Evolutionary conservation across 108 stramenopile species (phyloP), one percentile per base, ranked within the genome.

Genomic region (Asterionellopsis glacialis): DNA sequence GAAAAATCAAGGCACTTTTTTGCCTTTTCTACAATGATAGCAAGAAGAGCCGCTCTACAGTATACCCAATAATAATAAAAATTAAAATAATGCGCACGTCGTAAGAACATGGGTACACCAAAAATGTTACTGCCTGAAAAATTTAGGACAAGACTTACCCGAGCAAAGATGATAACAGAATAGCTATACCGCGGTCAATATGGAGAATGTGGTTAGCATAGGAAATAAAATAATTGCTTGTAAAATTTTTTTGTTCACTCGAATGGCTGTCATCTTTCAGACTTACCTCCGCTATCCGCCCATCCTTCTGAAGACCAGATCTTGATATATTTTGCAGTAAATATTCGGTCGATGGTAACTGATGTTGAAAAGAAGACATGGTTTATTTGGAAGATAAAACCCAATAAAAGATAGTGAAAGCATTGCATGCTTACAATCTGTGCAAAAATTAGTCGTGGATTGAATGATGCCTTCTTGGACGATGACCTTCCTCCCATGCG

Each of bases 1-100:
- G 77, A 79, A 65, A 92, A 92, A 63, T 92, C 91, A 45, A 89
- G 70, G 59, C 85, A 85, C 57, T 92, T 92, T 54, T 92, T 92
- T 11, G 79, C 81, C 52, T 83, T 83, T 57, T 83, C 82, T 11
- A 81, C 80, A 59, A 81, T 81, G 14, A 77, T 38, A 28, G 73
- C 80, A 15, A 74, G 57, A 22, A 79, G 62, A 27, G 88, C 47
- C 18, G 84, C 73, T 18, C 79, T 82, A 28, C 39, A 19, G 24
- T 25, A 62, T 16, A 9, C 6, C 49, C 2, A 50, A 24, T 6
- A 27, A n/a, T 3, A 3, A 7, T 51, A n/a, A n/a, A n/a, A n/a
- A 13, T 52, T 15, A 49, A 51, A 49, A 62, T n/a, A n/a, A n/a
- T n/a, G n/a, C n/a, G n/a, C n/a, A n/a, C n/a, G n/a, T n/a, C n/a